phyloP scores from a whole-genome alignment of 2,329 filamentous ascomycete species.

The Tolypocladium amazonense region DNA sequence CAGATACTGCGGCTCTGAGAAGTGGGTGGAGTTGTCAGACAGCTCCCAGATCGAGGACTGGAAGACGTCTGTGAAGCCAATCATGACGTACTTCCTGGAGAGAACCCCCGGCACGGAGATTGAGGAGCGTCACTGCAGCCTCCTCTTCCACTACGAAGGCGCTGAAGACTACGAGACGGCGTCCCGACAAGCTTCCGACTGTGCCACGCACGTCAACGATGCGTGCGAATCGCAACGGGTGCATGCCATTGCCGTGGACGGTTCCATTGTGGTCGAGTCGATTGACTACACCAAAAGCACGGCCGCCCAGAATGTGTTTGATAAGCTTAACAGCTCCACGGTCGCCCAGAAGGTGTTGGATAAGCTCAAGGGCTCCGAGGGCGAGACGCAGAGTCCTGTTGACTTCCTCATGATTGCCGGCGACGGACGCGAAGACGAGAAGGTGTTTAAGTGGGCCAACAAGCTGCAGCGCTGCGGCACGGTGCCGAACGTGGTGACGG shows the following conservation, averaged over 20 bases:
- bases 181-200: slow-evolving; percentile 73
- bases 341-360: slow-evolving; percentile 64
- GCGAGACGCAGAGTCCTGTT: slow-evolving; percentile 31
- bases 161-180: slow-evolving; percentile 69
- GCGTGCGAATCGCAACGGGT: slow-evolving; percentile 76
- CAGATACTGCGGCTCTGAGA: slow-evolving; percentile 54
- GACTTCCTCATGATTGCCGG: slow-evolving; percentile 88
- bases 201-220: slow-evolving; percentile 90
- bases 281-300: slow-evolving; percentile 81
- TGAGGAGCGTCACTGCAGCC: slow-evolving; percentile 82
- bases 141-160: slow-evolving; percentile 83
- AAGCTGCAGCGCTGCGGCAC: slow-evolving; percentile 47
- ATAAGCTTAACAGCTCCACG: slow-evolving; percentile 31
- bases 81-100: slow-evolving; percentile 82
- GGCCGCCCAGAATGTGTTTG: slow-evolving; percentile 65
- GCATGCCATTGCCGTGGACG: slow-evolving; percentile 71
- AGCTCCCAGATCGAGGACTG: slow-evolving; percentile 58
- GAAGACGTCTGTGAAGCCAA: slow-evolving; percentile 75
- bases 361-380: slow-evolving; percentile 21
- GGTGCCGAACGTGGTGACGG: slow-evolving; percentile 66
- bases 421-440: slow-evolving; percentile 87
- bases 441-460: slow-evolving; percentile 92
- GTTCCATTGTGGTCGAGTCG: slow-evolving; percentile 75
- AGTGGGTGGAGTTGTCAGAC: slow-evolving; percentile 74
- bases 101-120: slow-evolving; percentile 80